A percentile compares a stretch with the other conserved stretches of the same genome.
phyloP scores from a whole-genome alignment of 208 protist species.

The Blechomonas ayalai region DNA sequence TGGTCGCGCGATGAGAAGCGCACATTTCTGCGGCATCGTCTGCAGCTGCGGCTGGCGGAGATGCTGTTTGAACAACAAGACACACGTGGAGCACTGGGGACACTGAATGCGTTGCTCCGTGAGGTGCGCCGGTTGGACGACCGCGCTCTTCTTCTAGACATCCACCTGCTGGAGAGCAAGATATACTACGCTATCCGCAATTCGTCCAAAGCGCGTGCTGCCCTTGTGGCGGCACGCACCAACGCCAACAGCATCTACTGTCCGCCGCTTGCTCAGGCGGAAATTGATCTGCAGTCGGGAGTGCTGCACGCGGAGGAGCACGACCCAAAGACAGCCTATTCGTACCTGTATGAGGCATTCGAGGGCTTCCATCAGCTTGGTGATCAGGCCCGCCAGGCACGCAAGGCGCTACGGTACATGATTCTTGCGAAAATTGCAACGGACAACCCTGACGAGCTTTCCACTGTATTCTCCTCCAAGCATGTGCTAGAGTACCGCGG shows the following conservation, averaged over 20 bases:
- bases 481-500: conserved; percentile 92
- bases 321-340: conserved; percentile 98
- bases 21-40: conserved; percentile 95
- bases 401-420: conserved; percentile 96
- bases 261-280: conserved; percentile 95
- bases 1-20: conserved; percentile 95
- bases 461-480: conserved; percentile 70
- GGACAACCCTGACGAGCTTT: conserved; percentile 68
- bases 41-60: conserved; percentile 91
- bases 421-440: conserved; percentile 94
- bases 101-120: conserved; percentile 75
- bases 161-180: conserved; percentile 95
- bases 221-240: conserved; percentile 95
- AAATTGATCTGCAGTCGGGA: conserved; percentile 96
- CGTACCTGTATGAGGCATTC: conserved; percentile 99
- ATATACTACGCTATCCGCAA: conserved; percentile 94
- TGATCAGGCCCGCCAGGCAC: conserved; percentile 73
- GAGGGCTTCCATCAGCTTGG: conserved; percentile 94
- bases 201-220: conserved; percentile 89
- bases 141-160: conserved; percentile 96
- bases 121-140: conserved; percentile 98
- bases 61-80: conserved; percentile 89
- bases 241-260: conserved; percentile 98
- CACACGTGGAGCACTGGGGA: conserved; percentile 68
- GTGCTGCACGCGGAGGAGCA: conserved; percentile 97